phyloP scores from a whole-genome alignment of 108 stramenopile genomes.

The Cyclostephanos invisitatus region DNA sequence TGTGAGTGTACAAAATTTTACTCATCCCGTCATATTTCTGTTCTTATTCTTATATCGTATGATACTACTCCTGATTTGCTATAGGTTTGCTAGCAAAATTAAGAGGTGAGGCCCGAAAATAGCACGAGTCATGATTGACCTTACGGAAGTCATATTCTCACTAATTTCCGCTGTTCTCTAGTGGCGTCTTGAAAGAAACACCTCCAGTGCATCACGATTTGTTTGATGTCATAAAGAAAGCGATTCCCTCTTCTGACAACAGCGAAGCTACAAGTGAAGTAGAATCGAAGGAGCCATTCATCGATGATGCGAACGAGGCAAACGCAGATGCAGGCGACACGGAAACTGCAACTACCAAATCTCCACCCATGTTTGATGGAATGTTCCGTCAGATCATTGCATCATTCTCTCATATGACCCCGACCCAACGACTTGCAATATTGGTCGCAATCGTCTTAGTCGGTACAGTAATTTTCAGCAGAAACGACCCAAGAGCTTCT shows the following conservation, averaged over 20 bases:
- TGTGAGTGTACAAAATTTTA: conserved; percentile 38
- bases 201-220: conserved; percentile 64
- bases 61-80: neutral
- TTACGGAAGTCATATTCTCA: neutral
- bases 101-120: conserved; percentile 15
- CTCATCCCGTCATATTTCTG: neutral
- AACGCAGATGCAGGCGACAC: neutral
- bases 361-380: conserved; percentile 1
- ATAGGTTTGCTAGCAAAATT: conserved; percentile 73
- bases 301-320: neutral
- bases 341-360: neutral
- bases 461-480: conserved; percentile 5
- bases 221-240: conserved; percentile 62
- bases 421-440: conserved; percentile 2
- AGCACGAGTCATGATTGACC: neutral
- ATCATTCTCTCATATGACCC: conserved; percentile 4
- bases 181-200: conserved; percentile 68
- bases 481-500: neutral
- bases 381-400: conserved; percentile 2
- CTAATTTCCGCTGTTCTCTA: neutral
- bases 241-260: conserved; percentile 19
- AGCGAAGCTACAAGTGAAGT: neutral
- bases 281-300: conserved; percentile 13
- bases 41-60: neutral
- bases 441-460: conserved; percentile 14